These are phyloP conservation scores for Fusarium sp. DNA, from an alignment of 2,329 filamentous ascomycete genomes.

Conservation along the genomic window DNA sequence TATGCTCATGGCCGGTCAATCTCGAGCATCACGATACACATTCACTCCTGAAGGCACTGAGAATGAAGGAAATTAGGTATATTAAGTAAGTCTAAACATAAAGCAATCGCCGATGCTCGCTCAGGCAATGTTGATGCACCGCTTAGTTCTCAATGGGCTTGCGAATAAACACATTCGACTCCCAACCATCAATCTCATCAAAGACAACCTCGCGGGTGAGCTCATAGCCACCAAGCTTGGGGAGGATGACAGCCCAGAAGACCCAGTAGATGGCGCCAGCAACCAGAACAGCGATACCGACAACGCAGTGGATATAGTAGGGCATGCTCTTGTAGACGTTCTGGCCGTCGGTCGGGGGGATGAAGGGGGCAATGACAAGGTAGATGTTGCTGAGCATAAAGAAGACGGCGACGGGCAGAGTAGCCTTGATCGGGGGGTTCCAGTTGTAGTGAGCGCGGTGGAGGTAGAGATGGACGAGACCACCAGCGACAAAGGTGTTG, in stretches of 20 bases:
- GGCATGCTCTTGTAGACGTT: constrained; percentile 66
- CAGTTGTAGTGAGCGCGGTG: constrained; percentile 61
- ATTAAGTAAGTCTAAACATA: constrained; percentile 25
- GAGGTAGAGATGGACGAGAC: constrained; percentile 65
- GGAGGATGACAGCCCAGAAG: constrained; percentile 65
- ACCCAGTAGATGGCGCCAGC: constrained; percentile 68
- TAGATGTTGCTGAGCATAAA: constrained; percentile 72
- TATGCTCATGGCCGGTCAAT: neutral
- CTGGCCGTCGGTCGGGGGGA: constrained; percentile 63
- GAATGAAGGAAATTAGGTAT: neutral
- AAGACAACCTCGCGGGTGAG: constrained; percentile 66
- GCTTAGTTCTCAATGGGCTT: constrained; percentile 47
- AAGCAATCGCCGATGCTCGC: constrained; percentile 1
- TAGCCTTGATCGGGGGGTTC: constrained; percentile 67
- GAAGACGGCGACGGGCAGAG: constrained; percentile 66
- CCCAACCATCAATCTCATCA: constrained; percentile 72
- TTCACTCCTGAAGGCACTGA: neutral
- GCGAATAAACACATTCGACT: constrained; percentile 64
- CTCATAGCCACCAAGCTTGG: constrained; percentile 65
- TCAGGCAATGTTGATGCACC: neutral
- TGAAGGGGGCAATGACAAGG: constrained; percentile 70
- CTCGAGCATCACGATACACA: neutral
- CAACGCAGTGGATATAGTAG: constrained; percentile 70
- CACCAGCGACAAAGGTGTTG: constrained; percentile 66
- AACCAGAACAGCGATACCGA: constrained; percentile 65